A percentile compares a stretch with the other conserved stretches of the same genome.
Conservation (phyloP, 371 early-diverging fungal genomes). For the Caulochytrium protostelioides region DNA sequence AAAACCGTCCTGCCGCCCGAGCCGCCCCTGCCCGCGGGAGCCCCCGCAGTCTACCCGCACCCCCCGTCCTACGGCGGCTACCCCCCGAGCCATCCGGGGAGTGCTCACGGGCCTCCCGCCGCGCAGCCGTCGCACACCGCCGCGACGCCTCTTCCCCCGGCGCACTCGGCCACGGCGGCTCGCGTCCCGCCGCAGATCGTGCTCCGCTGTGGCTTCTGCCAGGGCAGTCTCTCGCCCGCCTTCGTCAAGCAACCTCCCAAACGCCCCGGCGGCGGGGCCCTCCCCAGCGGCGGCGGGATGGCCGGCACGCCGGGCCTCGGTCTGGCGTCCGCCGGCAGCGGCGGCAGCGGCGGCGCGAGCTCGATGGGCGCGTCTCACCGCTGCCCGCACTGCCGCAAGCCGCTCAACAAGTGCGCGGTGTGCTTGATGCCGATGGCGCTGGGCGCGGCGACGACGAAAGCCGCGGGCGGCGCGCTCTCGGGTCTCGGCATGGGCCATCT, state of each 20-base stretch:
- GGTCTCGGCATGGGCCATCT: conserved; percentile 10
- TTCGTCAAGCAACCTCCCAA: no score
- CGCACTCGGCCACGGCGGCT: conserved; percentile 12
- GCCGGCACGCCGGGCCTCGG: conserved; percentile 3
- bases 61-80: no score
- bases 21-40: no score
- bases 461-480: no score
- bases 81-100: no score
- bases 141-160: conserved; percentile 1
- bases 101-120: conserved; percentile 24
- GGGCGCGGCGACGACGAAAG: no score
- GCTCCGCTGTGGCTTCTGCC: no score
- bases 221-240: no score
- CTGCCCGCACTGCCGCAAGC: conserved; percentile 68
- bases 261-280: not conserved
- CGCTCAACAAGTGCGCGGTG: conserved; percentile 77
- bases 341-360: no score
- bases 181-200: conserved; percentile 21
- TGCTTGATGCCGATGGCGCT: conserved; percentile 65
- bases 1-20: conserved; percentile 1
- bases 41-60: no score
- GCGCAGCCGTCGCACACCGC: conserved; percentile 11
- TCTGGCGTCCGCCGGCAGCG: no score
- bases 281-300: conserved; percentile 3
- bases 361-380: no score